phyloP scores from a whole-genome alignment of 768 basidiomycete species.

The Suillus brevipes region DNA sequence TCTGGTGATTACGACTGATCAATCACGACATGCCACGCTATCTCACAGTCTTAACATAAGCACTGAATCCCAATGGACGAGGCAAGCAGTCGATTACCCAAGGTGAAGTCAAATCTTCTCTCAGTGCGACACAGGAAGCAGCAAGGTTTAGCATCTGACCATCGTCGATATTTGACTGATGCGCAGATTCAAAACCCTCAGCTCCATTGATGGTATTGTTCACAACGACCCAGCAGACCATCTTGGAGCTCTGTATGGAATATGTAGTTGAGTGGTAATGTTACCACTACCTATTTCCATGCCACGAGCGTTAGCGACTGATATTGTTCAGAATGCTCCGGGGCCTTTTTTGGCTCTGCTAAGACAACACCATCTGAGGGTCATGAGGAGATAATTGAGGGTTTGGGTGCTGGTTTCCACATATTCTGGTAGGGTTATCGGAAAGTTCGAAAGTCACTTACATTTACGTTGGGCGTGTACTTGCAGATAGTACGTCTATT shows the following conservation, averaged over 20 bases:
- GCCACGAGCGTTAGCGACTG: too few species aligned
- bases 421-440: too few species aligned
- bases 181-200: conserved; percentile 9
- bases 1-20: conserved; percentile 31
- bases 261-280: conserved; percentile 2
- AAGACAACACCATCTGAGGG: too few species aligned
- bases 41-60: conserved; percentile 25
- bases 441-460: too few species aligned
- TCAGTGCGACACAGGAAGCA: conserved; percentile 8
- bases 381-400: too few species aligned
- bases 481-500: too few species aligned
- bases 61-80: conserved; percentile 37
- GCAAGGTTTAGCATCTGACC: background rate
- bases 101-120: conserved; percentile 27
- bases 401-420: too few species aligned
- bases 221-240: conserved; percentile 34
- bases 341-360: too few species aligned
- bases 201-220: conserved; percentile 41
- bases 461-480: too few species aligned
- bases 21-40: background rate
- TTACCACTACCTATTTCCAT: too few species aligned
- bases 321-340: too few species aligned
- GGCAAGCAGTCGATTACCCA: conserved; percentile 22
- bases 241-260: conserved; percentile 15
- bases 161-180: background rate